These are phyloP conservation scores for Wickerhamomyces sydowiorum DNA, from an alignment of 805 yeast species.

Conservation along the genomic window DNA sequence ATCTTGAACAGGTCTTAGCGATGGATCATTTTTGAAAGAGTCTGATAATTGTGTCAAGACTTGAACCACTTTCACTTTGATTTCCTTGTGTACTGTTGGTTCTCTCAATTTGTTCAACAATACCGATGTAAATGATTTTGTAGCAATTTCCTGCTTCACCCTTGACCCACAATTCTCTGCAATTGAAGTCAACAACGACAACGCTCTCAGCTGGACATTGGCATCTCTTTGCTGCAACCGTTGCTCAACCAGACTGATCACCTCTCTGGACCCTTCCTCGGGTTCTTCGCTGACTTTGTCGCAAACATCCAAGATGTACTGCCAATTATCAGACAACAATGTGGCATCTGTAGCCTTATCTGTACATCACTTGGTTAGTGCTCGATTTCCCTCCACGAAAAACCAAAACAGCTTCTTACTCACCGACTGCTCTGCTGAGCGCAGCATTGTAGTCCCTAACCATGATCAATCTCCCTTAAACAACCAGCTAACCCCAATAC, in stretches of 20 bases:
- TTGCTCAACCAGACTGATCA: slow-evolving; percentile 39
- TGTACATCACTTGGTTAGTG: no score
- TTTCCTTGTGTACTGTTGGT: slow-evolving; percentile 52
- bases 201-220: slow-evolving; percentile 55
- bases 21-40: slow-evolving; percentile 69
- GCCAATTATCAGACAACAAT: slow-evolving; percentile 65
- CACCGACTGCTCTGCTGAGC: slow-evolving; percentile 3
- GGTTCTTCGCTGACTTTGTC: slow-evolving; percentile 61
- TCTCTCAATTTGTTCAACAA: slow-evolving; percentile 48
- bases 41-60: slow-evolving; percentile 60
- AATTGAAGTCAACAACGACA: slow-evolving; percentile 50
- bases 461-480: not conserved
- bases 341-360: slow-evolving; percentile 59
- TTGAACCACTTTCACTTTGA: slow-evolving; percentile 61
- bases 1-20: slow-evolving; percentile 63
- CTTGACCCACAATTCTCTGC: slow-evolving; percentile 78
- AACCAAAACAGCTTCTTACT: no score
- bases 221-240: slow-evolving; percentile 52
- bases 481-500: not conserved
- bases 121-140: slow-evolving; percentile 44
- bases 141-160: slow-evolving; percentile 56
- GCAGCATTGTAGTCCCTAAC: not conserved
- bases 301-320: slow-evolving; percentile 55
- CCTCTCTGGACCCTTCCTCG: slow-evolving; percentile 41
- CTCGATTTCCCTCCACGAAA: no score